Evolutionary conservation across 495 filamentous ascomycete species (phyloP), one percentile per base, ranked within the genome.

Genomic region (Penicillium pancosmium): DNA sequence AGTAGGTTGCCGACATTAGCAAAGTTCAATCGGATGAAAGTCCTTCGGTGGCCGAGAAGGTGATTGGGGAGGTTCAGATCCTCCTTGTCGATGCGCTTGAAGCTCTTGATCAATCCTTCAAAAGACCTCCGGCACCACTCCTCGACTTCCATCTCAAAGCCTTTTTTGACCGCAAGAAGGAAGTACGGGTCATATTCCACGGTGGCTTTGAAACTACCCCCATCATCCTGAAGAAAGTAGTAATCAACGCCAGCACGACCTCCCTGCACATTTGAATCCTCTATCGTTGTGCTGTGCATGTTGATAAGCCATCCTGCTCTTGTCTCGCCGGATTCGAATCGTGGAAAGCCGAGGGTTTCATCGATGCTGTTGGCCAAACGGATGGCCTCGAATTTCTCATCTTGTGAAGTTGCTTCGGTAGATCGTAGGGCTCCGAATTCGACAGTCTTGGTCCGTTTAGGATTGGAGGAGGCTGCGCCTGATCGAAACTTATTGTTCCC

Each of bases 171-270:
- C 4, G 92, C 92, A 55, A 99, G 86, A 46, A 98, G 77, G 61
- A 99, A 96, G 74, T 99, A 99, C 27, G 94, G 94, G 70, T 97
- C 92, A 68, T 96, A 97, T 72, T 95, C 91, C 57, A 98, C 78
- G 18, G 93, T 97, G 41, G 94, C 93, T 73, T 98, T 98, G 82
- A 98, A 99, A 23, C 90, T 96, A 21, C 84, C 84, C 11, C 93
- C 93, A 67, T 93, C 90, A 54, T 97, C 91, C 68, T 94, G 92
- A 50, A 99, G 85, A 74, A 99, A 98, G 75, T 97, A 99, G 74
- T 88, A 97, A 74, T 99, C 95, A 54, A 99, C 87, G 7, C 88
- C 94, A 2, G 94, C 91, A 60, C 92, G 84, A 48, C 93, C 93
- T 54, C 89, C 87, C 11, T 86, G 85, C 5, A 91, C 78, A 58